These are phyloP conservation scores for Fraxinus velutina DNA, from an alignment of 305 asterid species.

Conservation along the genomic window DNA sequence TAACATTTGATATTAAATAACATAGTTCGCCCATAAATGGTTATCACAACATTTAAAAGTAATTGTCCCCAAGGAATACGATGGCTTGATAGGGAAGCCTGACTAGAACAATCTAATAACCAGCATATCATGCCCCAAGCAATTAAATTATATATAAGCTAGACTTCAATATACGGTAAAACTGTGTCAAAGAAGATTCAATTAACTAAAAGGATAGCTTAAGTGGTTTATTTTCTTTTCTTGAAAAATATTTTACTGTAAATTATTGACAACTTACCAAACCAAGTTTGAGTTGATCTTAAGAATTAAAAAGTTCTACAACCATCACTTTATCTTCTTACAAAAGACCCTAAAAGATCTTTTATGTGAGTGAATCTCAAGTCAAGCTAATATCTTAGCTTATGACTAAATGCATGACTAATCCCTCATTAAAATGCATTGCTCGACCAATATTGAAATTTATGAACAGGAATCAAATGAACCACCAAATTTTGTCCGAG, in stretches of 20 bases:
- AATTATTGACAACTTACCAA: background rate
- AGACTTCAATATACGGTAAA: background rate
- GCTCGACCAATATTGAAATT: background rate
- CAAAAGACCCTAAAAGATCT: background rate
- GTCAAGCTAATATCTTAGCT: background rate
- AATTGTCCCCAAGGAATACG: background rate
- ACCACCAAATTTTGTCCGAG: background rate
- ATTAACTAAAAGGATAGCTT: background rate
- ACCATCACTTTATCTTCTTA: background rate
- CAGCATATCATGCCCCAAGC: background rate
- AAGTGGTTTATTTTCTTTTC: background rate
- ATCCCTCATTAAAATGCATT: background rate
- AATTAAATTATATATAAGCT: background rate
- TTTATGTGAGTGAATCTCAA: background rate
- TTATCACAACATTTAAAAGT: background rate
- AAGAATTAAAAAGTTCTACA: slow-evolving; percentile 12
- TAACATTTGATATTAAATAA: background rate
- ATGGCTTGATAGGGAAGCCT: background rate
- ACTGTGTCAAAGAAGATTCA: background rate
- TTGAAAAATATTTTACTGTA: background rate
- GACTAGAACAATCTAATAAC: background rate
- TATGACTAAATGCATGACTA: background rate
- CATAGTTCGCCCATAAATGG: background rate
- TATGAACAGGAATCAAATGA: background rate
- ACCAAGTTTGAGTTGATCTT: background rate